Conservation (phyloP, 75 land plant species). For the Adiantum capillusveneris region DNA sequence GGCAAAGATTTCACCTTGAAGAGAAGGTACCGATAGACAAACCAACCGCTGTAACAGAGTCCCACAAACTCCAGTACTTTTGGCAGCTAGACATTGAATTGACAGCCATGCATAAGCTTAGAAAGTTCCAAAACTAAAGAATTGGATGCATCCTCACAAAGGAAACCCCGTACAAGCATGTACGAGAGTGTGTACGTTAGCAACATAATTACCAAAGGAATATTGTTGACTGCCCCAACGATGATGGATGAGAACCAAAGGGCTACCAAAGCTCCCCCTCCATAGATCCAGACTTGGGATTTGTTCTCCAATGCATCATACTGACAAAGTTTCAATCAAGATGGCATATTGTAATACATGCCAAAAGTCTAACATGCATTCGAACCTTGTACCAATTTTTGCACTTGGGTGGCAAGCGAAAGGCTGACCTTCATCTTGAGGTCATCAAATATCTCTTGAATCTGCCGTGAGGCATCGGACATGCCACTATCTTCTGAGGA, state of each 20-base stretch:
- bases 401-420: too few relatives aligned
- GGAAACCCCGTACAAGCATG: background rate
- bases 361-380: too few relatives aligned
- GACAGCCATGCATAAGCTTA: background rate
- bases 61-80: constrained; percentile 91
- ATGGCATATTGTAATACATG: too few relatives aligned
- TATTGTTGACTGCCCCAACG: constrained; percentile 76
- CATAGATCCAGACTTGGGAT: constrained; percentile 63
- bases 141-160: background rate
- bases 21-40: too few relatives aligned
- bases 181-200: background rate
- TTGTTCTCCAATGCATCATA: constrained; percentile 82
- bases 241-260: constrained; percentile 77
- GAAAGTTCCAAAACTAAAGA: background rate
- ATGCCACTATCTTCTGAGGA: too few relatives aligned
- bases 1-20: too few relatives aligned
- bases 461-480: too few relatives aligned
- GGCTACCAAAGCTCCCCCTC: constrained; percentile 80
- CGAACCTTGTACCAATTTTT: too few relatives aligned
- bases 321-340: too few relatives aligned
- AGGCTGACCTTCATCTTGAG: too few relatives aligned
- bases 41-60: too few relatives aligned
- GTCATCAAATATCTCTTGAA: too few relatives aligned
- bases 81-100: constrained; percentile 54
- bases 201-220: constrained; percentile 60